phyloP scores from a whole-genome alignment of 768 basidiomycete species.

The Podaxis mareebaensis region DNA sequence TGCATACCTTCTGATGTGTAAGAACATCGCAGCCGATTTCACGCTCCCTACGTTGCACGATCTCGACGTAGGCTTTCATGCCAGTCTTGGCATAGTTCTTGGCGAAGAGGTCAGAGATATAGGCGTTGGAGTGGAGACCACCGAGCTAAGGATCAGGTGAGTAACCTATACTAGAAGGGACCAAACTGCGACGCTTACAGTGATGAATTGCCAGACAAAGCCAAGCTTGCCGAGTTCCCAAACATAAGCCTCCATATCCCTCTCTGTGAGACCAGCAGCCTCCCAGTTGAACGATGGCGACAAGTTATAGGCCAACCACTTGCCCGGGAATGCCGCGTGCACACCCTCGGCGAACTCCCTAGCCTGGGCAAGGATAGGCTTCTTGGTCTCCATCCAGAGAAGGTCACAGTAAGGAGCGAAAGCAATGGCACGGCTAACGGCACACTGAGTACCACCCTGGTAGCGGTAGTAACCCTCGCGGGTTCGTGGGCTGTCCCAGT shows the following conservation, averaged over 20 bases:
- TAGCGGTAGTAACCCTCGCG: constrained; percentile 97
- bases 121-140: constrained; percentile 96
- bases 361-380: constrained; percentile 89
- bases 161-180: not conserved
- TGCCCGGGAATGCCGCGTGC: constrained; percentile 75
- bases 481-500: constrained; percentile 93
- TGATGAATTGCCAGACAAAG: constrained; percentile 99
- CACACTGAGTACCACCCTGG: constrained; percentile 95
- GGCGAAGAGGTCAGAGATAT: constrained; percentile 94
- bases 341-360: constrained; percentile 91
- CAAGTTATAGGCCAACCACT: constrained; percentile 97
- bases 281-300: constrained; percentile 95
- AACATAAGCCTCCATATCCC: constrained; percentile 85
- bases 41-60: constrained; percentile 89
- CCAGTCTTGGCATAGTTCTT: constrained; percentile 87
- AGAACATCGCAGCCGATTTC: constrained; percentile 95
- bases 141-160: constrained; percentile 61
- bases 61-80: constrained; percentile 98
- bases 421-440: constrained; percentile 87
- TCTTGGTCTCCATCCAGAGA: constrained; percentile 97
- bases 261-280: constrained; percentile 83
- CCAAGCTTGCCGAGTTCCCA: constrained; percentile 96
- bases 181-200: constrained; percentile 52
- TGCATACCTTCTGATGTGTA: constrained; percentile 89
- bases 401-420: constrained; percentile 94